Percentiles rank a stretch among this genome's conserved stretches.
phyloP scores from a whole-genome alignment of 2,329 filamentous ascomycete genomes.

The Fusarium protoensiforme region DNA sequence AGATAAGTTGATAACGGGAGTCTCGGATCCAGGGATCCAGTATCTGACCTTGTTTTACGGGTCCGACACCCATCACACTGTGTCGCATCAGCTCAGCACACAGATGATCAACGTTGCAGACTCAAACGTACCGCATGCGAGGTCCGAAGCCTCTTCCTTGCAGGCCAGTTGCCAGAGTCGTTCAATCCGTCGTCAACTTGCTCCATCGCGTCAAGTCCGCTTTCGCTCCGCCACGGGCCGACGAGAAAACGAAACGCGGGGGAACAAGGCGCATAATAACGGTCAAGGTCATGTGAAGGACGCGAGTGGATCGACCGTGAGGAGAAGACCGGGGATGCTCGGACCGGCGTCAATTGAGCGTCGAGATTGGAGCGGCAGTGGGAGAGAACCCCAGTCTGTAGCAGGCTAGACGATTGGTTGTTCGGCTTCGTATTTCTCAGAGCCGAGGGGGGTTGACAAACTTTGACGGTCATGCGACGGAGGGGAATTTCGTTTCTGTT shows the following conservation, averaged over 20 bases:
- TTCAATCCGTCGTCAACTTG: constrained; percentile 31
- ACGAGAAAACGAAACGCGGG: constrained; percentile 35
- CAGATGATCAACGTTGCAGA: neutral
- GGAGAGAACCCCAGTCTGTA: constrained; percentile 9
- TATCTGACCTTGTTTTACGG: constrained; percentile 58
- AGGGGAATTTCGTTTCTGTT: neutral
- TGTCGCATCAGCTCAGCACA: neutral
- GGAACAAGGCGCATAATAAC: constrained; percentile 28
- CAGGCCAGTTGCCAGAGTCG: constrained; percentile 43
- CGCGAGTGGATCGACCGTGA: constrained; percentile 14
- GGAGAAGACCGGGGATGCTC: constrained; percentile 14
- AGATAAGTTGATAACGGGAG: neutral
- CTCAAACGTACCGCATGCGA: constrained; percentile 53
- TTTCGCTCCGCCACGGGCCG: constrained; percentile 48
- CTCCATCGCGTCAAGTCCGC: constrained; percentile 37
- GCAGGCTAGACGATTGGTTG: constrained; percentile 5
- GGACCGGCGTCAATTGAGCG: constrained; percentile 17
- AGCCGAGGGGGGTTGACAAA: constrained; percentile 19
- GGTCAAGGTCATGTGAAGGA: neutral
- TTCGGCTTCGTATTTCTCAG: neutral
- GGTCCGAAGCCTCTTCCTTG: constrained; percentile 54
- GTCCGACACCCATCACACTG: constrained; percentile 61
- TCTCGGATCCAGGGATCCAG: neutral
- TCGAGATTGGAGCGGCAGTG: constrained; percentile 31
- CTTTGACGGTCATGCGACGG: constrained; percentile 22